phyloP scores from a whole-genome alignment of 257 asterid genomes.

The Nicotiana paniculata region DNA sequence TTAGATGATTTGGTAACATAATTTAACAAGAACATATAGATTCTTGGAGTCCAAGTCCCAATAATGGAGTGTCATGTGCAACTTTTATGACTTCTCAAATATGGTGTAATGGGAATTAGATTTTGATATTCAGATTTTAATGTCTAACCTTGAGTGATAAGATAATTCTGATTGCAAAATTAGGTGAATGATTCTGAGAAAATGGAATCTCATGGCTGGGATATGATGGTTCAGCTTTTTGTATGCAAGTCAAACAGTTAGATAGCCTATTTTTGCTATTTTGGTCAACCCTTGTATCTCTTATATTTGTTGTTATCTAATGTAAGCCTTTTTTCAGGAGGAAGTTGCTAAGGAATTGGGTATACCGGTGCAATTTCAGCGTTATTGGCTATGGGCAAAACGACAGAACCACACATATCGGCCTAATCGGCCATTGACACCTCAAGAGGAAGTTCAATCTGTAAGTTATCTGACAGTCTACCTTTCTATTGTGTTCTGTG shows the following conservation, averaged over 20 bases:
- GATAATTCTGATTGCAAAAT: slow-evolving; percentile 3
- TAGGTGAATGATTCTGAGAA: slow-evolving; percentile 6
- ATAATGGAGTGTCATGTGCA: neutral
- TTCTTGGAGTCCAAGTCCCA: neutral
- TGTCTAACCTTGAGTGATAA: neutral
- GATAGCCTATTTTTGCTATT: neutral
- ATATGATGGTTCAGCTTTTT: neutral
- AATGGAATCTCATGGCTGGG: neutral
- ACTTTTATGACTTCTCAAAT: neutral
- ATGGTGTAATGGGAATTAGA: neutral
- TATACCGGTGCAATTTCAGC: slow-evolving; percentile 68
- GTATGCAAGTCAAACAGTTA: neutral
- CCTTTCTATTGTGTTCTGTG: slow-evolving; percentile 1
- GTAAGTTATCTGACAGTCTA: slow-evolving; percentile 32
- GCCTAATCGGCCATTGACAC: slow-evolving; percentile 72
- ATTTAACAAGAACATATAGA: neutral
- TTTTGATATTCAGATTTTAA: neutral
- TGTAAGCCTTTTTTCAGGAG: slow-evolving; percentile 40
- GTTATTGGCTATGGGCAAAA: slow-evolving; percentile 92
- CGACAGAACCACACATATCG: slow-evolving; percentile 86
- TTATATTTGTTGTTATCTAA: neutral
- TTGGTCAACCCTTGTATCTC: neutral
- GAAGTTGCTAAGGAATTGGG: slow-evolving; percentile 84
- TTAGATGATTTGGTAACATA: neutral
- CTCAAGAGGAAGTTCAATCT: slow-evolving; percentile 69